Percentiles rank a stretch among this genome's conserved stretches.
phyloP scores from a whole-genome alignment of 225 moss, liverwort and hornwort species.

The Sphagnum tenellum region DNA sequence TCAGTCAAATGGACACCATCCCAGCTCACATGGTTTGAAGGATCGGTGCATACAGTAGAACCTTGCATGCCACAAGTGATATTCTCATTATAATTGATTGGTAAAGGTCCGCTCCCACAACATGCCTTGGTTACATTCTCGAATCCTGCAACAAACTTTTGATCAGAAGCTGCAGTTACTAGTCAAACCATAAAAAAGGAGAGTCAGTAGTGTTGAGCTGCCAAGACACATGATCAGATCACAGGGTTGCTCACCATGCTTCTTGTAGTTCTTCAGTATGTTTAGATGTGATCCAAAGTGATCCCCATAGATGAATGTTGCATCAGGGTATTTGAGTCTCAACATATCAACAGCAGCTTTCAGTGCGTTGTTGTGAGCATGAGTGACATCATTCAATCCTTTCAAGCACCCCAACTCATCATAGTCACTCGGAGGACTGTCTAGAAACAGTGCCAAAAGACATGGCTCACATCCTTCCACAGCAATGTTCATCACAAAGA shows the following conservation, averaged over 20 bases:
- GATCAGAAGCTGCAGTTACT: no score
- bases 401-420: slow-evolving; percentile 3
- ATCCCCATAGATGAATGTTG: not conserved
- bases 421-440: not conserved
- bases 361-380: not conserved
- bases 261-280: not conserved
- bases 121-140: not conserved
- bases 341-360: not conserved
- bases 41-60: not conserved
- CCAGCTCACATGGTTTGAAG: not conserved
- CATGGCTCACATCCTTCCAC: slow-evolving; percentile 2
- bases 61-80: not conserved
- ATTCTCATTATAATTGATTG: not conserved
- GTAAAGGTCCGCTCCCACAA: slow-evolving; percentile 1
- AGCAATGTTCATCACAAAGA: not conserved
- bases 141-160: not conserved
- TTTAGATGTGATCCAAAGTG: not conserved
- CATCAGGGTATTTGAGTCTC: not conserved
- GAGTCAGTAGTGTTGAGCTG: no score
- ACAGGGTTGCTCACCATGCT: not conserved
- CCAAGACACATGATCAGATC: no score
- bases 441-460: not conserved
- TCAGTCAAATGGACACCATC: slow-evolving; percentile 6
- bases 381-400: not conserved
- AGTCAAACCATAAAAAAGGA: no score